phyloP scores from a whole-genome alignment of 768 basidiomycete species.

The Cystofilobasidium ferigula region DNA sequence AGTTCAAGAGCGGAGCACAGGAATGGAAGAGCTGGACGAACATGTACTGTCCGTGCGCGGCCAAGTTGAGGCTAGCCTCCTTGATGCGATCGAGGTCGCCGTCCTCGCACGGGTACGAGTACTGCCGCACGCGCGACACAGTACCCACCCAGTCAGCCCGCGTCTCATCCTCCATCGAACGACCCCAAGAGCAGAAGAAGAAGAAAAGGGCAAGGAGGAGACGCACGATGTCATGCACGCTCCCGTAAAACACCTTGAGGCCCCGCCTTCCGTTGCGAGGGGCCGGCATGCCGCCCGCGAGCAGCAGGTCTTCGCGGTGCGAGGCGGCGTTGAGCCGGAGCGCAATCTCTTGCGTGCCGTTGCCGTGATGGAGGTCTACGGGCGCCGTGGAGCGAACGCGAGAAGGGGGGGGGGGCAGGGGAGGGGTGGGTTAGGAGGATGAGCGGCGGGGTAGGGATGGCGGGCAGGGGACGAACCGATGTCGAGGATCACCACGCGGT shows the following conservation, averaged over 20 bases:
- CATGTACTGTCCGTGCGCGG: constrained; percentile 75
- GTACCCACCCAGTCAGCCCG: no score
- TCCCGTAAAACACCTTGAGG: constrained; percentile 69
- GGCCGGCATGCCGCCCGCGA: constrained; percentile 35
- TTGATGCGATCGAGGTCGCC: constrained; percentile 67
- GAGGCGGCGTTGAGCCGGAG: constrained; percentile 89
- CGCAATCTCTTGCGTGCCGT: constrained; percentile 82
- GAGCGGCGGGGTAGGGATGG: not conserved
- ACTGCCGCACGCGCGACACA: not conserved
- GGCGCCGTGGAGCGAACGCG: not conserved
- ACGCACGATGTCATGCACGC: constrained; percentile 83
- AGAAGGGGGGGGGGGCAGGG: not conserved
- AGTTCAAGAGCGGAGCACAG: no score
- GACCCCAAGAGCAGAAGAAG: no score
- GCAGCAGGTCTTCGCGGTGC: constrained; percentile 51
- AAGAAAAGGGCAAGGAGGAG: no score
- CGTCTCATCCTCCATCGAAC: not conserved
- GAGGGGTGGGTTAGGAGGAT: not conserved
- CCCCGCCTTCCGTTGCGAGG: constrained; percentile 39
- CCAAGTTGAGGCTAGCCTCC: constrained; percentile 72
- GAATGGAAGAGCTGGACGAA: constrained; percentile 19
- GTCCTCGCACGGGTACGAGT: constrained; percentile 46
- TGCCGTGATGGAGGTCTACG: constrained; percentile 46
- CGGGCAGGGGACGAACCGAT: constrained; percentile 57
- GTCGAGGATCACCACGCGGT: constrained; percentile 74